Base-by-base conservation (phyloP, 2,329 filamentous ascomycete species). In the Penicillium sp. region DNA sequence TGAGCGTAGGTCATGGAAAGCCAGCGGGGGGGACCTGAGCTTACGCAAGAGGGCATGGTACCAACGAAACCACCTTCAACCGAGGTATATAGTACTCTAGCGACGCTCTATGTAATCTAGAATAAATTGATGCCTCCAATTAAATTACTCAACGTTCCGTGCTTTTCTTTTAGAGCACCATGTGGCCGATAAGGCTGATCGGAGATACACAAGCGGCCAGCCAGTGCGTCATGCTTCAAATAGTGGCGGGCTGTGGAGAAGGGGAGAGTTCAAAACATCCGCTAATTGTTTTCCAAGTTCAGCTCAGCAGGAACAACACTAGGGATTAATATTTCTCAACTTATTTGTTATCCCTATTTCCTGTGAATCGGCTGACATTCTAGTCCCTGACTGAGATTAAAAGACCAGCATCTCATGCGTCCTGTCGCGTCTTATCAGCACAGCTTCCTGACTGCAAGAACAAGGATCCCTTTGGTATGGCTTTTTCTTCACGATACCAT, bases 261-360 rank as follows among this genome's bases (percentile, higher is more conserved):
- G 68, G 62, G 62, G 68, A 75, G 75, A 75, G 67, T 73, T 73
- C 72, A 73, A 75, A 75, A 75, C 73, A 74, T 67, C 65, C 66
- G 67, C 61, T 60, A 63, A 61, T 61, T 64, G 56, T 58, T 52
- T 48, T 35, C 48, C 45, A 49, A 56, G 53, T 65, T 67, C 58
- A 54, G 53, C 56, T 61, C 61, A 56, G 30, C 58, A 56, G 46
- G 60, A 56, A 64, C 63, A 56, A 61, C 60, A 48, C 61, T 61
- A 64, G 44, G 44, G 46, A 57, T 41, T 57, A 44, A 49, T 44
- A 35, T 48, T 56, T 47, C 45, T 41, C 11, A 41, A 35, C 30
- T 53, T 48, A 26, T 19, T 60, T 60, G 17, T 30, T 44, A 38
- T 38, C 45, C 31, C 31, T 45, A 46, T 35, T n/a, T 50, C 52